Evolutionary conservation across 2,329 filamentous ascomycete genomes (phyloP).

Genomic region (Colletotrichum coccodes): DNA sequence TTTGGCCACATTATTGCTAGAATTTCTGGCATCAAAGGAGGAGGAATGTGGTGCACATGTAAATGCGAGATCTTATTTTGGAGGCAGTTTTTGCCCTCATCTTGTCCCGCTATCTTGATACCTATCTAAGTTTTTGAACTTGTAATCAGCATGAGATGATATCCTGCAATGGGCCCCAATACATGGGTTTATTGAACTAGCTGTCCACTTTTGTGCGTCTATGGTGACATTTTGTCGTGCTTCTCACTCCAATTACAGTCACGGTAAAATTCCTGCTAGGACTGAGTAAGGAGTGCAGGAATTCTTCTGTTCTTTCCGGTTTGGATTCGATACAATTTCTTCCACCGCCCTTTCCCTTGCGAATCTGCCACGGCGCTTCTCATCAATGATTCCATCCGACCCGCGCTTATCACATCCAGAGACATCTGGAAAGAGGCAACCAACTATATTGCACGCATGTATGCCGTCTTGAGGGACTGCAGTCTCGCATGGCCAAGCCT

Average conservation of each 20-base stretch:
- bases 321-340: too few relatives aligned
- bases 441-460: not conserved
- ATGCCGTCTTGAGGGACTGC: too few relatives aligned
- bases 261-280: too few relatives aligned
- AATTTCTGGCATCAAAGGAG: not conserved
- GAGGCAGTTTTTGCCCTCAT: not conserved
- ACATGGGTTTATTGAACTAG: not conserved
- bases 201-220: not conserved
- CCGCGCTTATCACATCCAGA: not conserved
- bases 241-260: too few relatives aligned
- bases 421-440: not conserved
- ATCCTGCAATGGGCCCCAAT: not conserved
- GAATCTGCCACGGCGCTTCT: not conserved
- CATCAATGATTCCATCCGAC: not conserved
- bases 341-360: not conserved
- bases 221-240: too few relatives aligned
- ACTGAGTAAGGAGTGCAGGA: too few relatives aligned
- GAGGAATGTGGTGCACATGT: not conserved
- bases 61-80: not conserved
- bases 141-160: constrained; percentile 1
- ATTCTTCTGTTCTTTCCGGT: too few relatives aligned
- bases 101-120: constrained; percentile 20
- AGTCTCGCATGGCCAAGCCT: not conserved
- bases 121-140: constrained; percentile 11
- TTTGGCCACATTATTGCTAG: not conserved